phyloP scores from a whole-genome alignment of 2,329 filamentous ascomycete genomes.

The Fusarium sp. region DNA sequence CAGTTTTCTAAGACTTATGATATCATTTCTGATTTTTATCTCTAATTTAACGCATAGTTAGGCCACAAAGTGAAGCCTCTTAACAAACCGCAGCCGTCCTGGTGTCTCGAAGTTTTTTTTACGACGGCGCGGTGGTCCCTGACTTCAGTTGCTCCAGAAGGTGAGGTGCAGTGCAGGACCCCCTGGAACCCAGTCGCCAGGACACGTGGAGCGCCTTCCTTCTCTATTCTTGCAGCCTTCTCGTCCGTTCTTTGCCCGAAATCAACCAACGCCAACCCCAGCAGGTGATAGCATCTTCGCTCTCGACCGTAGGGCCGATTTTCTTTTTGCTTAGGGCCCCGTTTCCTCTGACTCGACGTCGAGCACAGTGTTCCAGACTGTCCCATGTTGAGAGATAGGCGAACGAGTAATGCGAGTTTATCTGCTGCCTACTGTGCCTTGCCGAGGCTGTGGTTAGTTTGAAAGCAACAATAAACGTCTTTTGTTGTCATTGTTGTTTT shows the following conservation, averaged over 20 bases:
- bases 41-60: too few species aligned
- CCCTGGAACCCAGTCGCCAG: constrained; percentile 20
- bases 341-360: constrained; percentile 6
- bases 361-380: constrained; percentile 13
- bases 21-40: too few species aligned
- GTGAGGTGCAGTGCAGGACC: constrained; percentile 21
- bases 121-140: neutral
- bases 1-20: too few species aligned
- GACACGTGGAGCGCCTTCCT: constrained; percentile 29
- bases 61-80: too few species aligned
- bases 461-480: neutral
- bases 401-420: neutral
- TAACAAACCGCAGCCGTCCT: too few species aligned
- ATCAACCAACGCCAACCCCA: constrained; percentile 13
- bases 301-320: constrained; percentile 1
- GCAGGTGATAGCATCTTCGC: constrained; percentile 8
- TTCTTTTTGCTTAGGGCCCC: constrained; percentile 1
- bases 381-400: neutral
- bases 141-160: constrained; percentile 1
- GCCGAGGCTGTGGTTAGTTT: neutral
- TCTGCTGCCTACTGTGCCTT: neutral
- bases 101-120: too few species aligned
- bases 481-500: neutral
- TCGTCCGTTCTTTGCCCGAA: constrained; percentile 20
- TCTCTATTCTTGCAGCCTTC: neutral